Base-by-base conservation (phyloP, 1,139 yeast genomes). In the Yamadazyma aaseri region DNA sequence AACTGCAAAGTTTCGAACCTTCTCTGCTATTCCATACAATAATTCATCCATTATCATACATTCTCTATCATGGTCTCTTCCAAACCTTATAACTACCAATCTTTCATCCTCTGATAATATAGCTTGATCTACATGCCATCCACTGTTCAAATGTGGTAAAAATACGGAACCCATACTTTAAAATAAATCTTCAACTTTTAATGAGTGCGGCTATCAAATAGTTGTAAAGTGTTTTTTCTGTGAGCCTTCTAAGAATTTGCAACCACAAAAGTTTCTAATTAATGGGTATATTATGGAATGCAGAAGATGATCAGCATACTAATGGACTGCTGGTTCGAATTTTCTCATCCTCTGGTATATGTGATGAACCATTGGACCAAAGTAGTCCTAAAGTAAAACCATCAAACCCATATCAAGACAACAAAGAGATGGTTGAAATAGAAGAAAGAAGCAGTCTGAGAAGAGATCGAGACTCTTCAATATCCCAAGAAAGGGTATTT, bases 41-140 rank as follows among this genome's bases (percentile, higher is more conserved):
- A 86, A 54, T 56, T 90, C 97, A 62, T 92, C 98, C 82, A 92
- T 86, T 25, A 80, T 62, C 90, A 90, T 82, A 53, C 97, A 87
- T 32, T 82, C 86, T 30, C 77, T 71, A 45, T 84, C 87, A 37
- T 69, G 54, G 45, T 86, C 96, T 26, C 85, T 64, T 1, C 98
- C 98, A 58, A 92, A 92, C 26, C 98, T 71, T 18, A 92, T 75
- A 10, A 90, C 82, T 15, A 92, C 97, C 9, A 92, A 63, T 40
- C 96, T 65, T 35, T 87, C 96, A 42, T 86, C 95, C 51, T 92
- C 98, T 1, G 76, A 63, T 12, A 73, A 63, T 29, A 92, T 92
- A 6, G 98, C 96, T 55, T 92, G 97, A 60, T 94, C 99, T 17
- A 92, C 98, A 55, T 92, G 98, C 96, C 81, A 74, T 3, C 96